phyloP scores from a whole-genome alignment of 148 eudicot species.

The Tetragonia tetragonoides region DNA sequence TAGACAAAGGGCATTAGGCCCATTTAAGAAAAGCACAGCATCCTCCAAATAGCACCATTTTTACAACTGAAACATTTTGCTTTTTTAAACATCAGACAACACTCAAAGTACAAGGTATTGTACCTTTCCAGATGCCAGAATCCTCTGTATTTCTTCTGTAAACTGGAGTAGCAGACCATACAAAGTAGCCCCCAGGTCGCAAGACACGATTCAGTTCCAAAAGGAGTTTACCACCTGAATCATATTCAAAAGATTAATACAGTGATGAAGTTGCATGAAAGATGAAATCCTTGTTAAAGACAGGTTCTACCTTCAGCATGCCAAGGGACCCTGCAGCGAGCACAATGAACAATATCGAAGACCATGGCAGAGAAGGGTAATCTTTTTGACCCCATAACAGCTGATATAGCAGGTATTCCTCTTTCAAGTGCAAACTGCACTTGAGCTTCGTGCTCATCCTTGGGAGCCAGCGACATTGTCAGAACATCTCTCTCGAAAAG shows the following conservation, averaged over 20 bases:
- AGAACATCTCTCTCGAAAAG: constrained; percentile 70
- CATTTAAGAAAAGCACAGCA: neutral
- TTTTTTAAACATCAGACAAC: too few species aligned
- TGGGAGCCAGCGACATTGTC: constrained; percentile 75
- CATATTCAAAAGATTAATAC: neutral
- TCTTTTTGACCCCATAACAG: constrained; percentile 75
- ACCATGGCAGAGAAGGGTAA: constrained; percentile 60
- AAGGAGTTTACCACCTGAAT: constrained; percentile 72
- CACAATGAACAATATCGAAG: constrained; percentile 76
- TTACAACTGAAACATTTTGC: neutral
- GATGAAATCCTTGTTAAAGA: neutral
- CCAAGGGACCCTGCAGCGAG: constrained; percentile 82
- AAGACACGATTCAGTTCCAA: constrained; percentile 68
- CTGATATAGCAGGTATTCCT: constrained; percentile 70
- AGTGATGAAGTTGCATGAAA: neutral
- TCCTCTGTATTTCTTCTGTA: constrained; percentile 49
- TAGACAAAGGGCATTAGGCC: neutral
- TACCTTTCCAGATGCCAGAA: constrained; percentile 68
- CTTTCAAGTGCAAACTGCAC: constrained; percentile 80
- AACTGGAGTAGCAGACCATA: constrained; percentile 87
- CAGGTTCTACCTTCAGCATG: constrained; percentile 57
- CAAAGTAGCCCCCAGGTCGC: constrained; percentile 78
- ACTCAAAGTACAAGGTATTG: too few species aligned
- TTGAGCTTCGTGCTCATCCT: constrained; percentile 85
- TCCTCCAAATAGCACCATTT: neutral